These are phyloP conservation scores for Colletotrichum nymphaeae DNA, from an alignment of 2,329 filamentous ascomycete species.

Conservation along the genomic window DNA sequence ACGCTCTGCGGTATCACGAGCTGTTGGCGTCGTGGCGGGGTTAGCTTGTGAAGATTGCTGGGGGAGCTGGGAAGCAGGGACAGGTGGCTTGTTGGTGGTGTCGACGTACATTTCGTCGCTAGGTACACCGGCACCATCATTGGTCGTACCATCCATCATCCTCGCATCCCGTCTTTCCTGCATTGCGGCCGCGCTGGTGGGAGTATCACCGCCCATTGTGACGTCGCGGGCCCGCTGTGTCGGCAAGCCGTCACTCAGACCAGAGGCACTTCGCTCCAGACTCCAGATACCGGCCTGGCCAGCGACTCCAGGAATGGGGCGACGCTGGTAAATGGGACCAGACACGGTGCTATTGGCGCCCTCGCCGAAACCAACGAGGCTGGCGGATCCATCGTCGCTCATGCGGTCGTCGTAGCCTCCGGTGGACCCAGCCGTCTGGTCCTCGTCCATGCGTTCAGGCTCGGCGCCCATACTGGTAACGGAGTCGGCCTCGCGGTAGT, in stretches of 20 bases:
- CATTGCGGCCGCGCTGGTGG: slow-evolving; percentile 56
- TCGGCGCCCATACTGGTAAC: slow-evolving; percentile 66
- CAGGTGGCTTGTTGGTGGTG: slow-evolving; percentile 70
- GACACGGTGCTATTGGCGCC: slow-evolving; percentile 88
- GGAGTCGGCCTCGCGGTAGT: slow-evolving; percentile 66
- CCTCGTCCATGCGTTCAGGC: slow-evolving; percentile 64
- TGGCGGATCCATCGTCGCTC: slow-evolving; percentile 86
- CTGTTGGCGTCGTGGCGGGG: slow-evolving; percentile 39
- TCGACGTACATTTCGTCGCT: slow-evolving; percentile 70
- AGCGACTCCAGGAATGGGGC: slow-evolving; percentile 53
- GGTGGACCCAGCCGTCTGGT: slow-evolving; percentile 59
- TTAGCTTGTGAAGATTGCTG: slow-evolving; percentile 40
- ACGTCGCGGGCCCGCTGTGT: slow-evolving; percentile 48
- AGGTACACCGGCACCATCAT: slow-evolving; percentile 60
- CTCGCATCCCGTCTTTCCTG: slow-evolving; percentile 70
- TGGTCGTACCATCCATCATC: slow-evolving; percentile 74
- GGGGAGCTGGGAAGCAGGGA: slow-evolving; percentile 53
- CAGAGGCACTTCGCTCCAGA: slow-evolving; percentile 63
- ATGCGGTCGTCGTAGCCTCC: slow-evolving; percentile 75
- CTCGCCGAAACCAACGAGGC: slow-evolving; percentile 91
- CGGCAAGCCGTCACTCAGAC: slow-evolving; percentile 58
- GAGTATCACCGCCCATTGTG: slow-evolving; percentile 51
- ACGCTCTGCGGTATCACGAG: slow-evolving; percentile 70
- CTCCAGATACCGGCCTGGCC: slow-evolving; percentile 48
- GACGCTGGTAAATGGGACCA: slow-evolving; percentile 76